Evolutionary conservation across 345 rosid species (phyloP), one percentile per base, ranked within the genome.

Genomic region (Euphorbia pulcherrima): DNA sequence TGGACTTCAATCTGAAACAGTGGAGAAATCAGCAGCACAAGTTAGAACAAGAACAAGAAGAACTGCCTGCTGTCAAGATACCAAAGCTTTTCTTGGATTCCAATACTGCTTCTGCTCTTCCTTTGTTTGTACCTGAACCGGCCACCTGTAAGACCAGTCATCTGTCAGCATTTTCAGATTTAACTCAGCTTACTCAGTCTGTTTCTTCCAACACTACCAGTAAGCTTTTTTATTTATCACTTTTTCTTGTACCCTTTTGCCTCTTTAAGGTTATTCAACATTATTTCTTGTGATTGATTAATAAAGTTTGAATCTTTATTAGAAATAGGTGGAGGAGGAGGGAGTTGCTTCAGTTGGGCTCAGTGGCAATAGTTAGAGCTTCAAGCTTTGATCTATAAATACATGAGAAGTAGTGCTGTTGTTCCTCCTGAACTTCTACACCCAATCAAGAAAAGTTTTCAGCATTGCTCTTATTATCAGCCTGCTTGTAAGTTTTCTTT

Each of bases 311-410:
- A 2, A 33, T 33, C 12, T 70, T 65, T 76, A 46, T 50, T 68
- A 92, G 98, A 81, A 79, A 83, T 87, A 89, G 88, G 88, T 47
- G 33, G 20, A 21, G 58, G 58, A 4, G 12, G 58, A 17, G 62
- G 69, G 46, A 84, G 92, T 61, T 83, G 71, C 77, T 94, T 94
- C 61, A 92, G 97, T 83, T 82, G 77, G 86, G 74, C 80, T 57
- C 99, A 92, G 74, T 81, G 92, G 96, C 97, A 94, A 74, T 97
- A 94, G 72, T 89, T 94, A 33, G 96, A 94, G 80, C 83, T 92
- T 37, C 99, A 94, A 77, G 97, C 97, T 62, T 75, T 89, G 89
- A 94, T 94, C 77, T 94, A 87, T 65, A 87, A 97, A 50, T 92
- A 89, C 80, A 91, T 94, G 96, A 62, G 88, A 62, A 92, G 90